Base-by-base conservation (phyloP, 2,329 filamentous ascomycete genomes). In the Epichloe elymi region DNA sequence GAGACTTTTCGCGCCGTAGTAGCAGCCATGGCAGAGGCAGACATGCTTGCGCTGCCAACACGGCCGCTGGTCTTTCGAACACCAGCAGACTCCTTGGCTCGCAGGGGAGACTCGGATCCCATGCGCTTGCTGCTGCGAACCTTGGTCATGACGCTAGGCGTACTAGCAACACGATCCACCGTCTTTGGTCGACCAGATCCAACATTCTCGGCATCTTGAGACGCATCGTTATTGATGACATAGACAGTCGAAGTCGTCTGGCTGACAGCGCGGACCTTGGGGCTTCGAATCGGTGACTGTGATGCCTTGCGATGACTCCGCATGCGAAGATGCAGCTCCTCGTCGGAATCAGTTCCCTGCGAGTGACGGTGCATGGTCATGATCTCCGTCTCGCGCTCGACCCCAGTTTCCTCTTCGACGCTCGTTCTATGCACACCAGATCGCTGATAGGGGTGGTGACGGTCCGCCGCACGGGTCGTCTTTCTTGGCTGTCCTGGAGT, bases 401-500 rank as follows among this genome's bases (percentile, higher is more conserved):
- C 64, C 35, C 72, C 74, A 43, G 77, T 74, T 54, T 77, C 71
- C 55, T 78, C 78, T 51, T 72, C 71, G 2, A 65, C 60, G 7
- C 52, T 47, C n/a, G 66, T 64, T 7, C 67, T 65, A 23, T 69
- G 68, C 48, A 69, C 64, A 57, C 74, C 67, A 23, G 75, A 76
- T 51, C 83, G 76, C 48, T 80, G 70, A 66, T 90, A 86, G 11
- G 85, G 81, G 65, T 90, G 80, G 58, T 88, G 85, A 26, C 85
- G 80, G 60, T 90, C 88, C 53, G 82, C 78, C 53, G 82, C 78
- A 51, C 88, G 82, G 57, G 83, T 84, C 15, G 85, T 86, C 74
- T 98, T 97, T 55, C 93, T 82, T 30, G 93, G 93, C 66, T 98
- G 93, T 2, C 93, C 93, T 0, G 93, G 93, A 4, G 93, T 98